Base-by-base conservation (phyloP, 768 basidiomycete species). In the Leccinum subtestaceum region DNA sequence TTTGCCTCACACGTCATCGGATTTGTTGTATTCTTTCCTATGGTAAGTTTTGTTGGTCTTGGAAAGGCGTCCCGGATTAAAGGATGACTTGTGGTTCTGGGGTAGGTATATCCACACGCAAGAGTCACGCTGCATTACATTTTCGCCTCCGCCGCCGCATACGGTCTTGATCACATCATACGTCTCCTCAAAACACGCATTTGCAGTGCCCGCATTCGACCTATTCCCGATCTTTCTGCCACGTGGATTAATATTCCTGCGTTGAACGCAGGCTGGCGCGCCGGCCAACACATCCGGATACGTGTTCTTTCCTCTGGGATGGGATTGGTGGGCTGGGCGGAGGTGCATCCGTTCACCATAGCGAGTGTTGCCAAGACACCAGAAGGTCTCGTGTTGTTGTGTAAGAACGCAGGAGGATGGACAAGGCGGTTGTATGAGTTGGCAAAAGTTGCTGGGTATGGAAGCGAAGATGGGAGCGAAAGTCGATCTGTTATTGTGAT, bases 221-320 rank as follows among this genome's bases (percentile, higher is more conserved):
- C 81, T 1, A 70, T 84, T 10, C 74, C 77, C 2, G 78, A 78
- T 9, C 77, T 83, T 21, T 71, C 72, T 13, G 73, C 78, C 45
- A 83, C 82, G 5, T 73, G 80, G 46, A 66, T 86, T 25, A 76
- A 80, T 38, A 67, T 84, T 8, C 79, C 79, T 1, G 56, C 67
- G 7, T 47, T 85, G 47, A 77, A 74, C 51, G 71, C 76, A 0
- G 85, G 85, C 19, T 86, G 84, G 84, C 74, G 83, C 31, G 75
- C 82, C 0, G 84, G 85, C 2, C 85, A 87, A 63, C 84, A 86
- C 64, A 81, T 87, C 47, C 79, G 84, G 47, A 60, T 87, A 29
- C 73, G 81, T 46, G 72, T 81, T 0, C 70, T 82, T 2, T 70
- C 72, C 10, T 64, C 75, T n/a, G 74, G 70, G 21, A 75, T 75